Evolutionary conservation across 2,329 filamentous ascomycete genomes (phyloP).

Genomic region (Knoxdaviesia proteae): DNA sequence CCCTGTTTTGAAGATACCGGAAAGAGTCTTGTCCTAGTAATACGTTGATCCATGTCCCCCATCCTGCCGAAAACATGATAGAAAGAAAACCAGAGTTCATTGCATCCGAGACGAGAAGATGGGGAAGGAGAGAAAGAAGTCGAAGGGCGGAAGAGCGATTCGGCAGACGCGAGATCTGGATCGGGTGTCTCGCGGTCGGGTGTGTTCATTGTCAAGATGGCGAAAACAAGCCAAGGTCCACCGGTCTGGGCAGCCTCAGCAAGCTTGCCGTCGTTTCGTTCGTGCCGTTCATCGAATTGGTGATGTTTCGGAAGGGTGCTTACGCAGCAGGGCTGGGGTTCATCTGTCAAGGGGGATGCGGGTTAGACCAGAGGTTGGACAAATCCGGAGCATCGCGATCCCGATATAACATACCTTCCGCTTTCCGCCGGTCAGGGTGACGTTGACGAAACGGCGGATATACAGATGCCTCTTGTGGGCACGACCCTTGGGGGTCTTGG

Average conservation of each 20-base stretch:
- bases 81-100: too few relatives aligned
- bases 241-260: too few relatives aligned
- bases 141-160: too few relatives aligned
- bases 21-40: too few relatives aligned
- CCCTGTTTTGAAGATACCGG: too few relatives aligned
- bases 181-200: too few relatives aligned
- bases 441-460: slow-evolving; percentile 96
- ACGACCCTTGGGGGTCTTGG: slow-evolving; percentile 91
- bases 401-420: slow-evolving; percentile 50
- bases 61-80: too few relatives aligned
- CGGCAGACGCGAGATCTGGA: too few relatives aligned
- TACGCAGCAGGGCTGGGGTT: slow-evolving; percentile 20
- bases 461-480: slow-evolving; percentile 94
- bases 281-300: background rate
- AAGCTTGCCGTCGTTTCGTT: too few relatives aligned
- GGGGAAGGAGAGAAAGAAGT: too few relatives aligned
- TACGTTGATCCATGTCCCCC: too few relatives aligned
- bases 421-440: slow-evolving; percentile 95
- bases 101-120: too few relatives aligned
- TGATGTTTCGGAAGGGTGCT: slow-evolving; percentile 7
- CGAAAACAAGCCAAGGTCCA: background rate
- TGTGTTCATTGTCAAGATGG: background rate
- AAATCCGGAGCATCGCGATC: background rate
- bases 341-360: slow-evolving; percentile 11
- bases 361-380: background rate